Evolutionary conservation across 116 monocot genomes (phyloP).

Genomic region (Trichopus zeylanicus): DNA sequence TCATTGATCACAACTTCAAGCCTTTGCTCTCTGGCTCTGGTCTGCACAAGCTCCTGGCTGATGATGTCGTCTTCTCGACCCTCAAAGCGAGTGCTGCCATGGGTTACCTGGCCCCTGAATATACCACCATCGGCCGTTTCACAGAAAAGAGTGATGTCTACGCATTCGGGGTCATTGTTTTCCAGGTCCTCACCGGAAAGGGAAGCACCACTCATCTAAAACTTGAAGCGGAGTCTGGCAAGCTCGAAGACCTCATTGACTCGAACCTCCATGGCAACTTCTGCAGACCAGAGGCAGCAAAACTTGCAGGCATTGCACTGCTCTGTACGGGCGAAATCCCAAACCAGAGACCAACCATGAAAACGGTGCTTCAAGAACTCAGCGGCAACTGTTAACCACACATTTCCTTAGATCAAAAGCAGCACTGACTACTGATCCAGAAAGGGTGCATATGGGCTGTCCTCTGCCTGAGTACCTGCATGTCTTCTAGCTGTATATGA

Average conservation of each 20-base stretch:
- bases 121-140: conserved; percentile 82
- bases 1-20: conserved; percentile 61
- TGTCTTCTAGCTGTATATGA: too few species aligned
- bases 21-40: conserved; percentile 67
- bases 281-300: conserved; percentile 59
- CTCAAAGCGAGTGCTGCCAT: conserved; percentile 92
- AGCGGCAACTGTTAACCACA: conserved; percentile 1
- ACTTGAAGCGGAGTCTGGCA: conserved; percentile 29
- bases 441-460: too few species aligned
- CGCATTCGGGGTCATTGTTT: conserved; percentile 70
- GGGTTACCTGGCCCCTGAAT: conserved; percentile 94
- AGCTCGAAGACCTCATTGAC: conserved; percentile 62
- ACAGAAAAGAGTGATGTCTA: conserved; percentile 88
- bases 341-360: conserved; percentile 59
- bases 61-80: conserved; percentile 84
- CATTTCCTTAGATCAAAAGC: too few species aligned
- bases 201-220: conserved; percentile 32
- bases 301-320: conserved; percentile 52
- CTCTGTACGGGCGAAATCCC: conserved; percentile 63
- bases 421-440: too few species aligned
- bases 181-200: conserved; percentile 82
- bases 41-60: conserved; percentile 79
- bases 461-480: too few species aligned
- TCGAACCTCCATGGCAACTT: conserved; percentile 45
- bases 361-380: conserved; percentile 56